A percentile compares a stretch with the other conserved stretches of the same genome.
Evolutionary conservation across 2,329 filamentous ascomycete genomes (phyloP).

Genomic region (Fusarium sp.): DNA sequence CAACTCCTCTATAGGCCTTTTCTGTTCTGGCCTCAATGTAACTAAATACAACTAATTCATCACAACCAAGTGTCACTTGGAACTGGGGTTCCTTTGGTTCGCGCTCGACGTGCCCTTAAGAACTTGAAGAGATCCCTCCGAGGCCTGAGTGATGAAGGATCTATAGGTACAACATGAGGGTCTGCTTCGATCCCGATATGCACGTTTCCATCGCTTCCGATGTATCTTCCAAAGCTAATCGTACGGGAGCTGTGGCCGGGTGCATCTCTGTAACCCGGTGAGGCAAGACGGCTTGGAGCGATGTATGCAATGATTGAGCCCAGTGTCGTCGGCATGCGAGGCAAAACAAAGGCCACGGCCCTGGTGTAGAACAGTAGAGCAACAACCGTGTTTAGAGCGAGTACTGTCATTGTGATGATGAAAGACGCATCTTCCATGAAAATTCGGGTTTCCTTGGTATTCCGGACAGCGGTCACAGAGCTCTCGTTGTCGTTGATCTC

Average conservation of each 20-base stretch:
- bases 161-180: constrained; percentile 57
- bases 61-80: too few species aligned
- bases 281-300: constrained; percentile 60
- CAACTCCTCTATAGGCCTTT: too few species aligned
- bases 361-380: constrained; percentile 60
- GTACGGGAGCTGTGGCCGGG: constrained; percentile 25
- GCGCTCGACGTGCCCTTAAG: too few species aligned
- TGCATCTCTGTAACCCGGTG: fast-evolving
- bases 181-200: constrained; percentile 69
- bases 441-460: constrained; percentile 57
- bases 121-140: too few species aligned
- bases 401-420: constrained; percentile 59
- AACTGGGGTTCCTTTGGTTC: not conserved
- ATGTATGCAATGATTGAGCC: constrained; percentile 64
- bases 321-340: constrained; percentile 67
- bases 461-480: constrained; percentile 25
- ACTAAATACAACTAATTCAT: too few species aligned
- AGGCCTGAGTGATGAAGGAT: constrained; percentile 9
- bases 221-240: constrained; percentile 66
- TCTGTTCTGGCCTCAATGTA: too few species aligned
- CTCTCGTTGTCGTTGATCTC: constrained; percentile 3
- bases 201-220: constrained; percentile 62
- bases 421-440: constrained; percentile 66
- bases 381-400: constrained; percentile 61
- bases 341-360: constrained; percentile 60